A percentile compares a stretch with the other conserved stretches of the same genome.
These are phyloP conservation scores for Dioscorea zingiberensis DNA, from an alignment of 106 monocot genomes.

Conservation along the genomic window DNA sequence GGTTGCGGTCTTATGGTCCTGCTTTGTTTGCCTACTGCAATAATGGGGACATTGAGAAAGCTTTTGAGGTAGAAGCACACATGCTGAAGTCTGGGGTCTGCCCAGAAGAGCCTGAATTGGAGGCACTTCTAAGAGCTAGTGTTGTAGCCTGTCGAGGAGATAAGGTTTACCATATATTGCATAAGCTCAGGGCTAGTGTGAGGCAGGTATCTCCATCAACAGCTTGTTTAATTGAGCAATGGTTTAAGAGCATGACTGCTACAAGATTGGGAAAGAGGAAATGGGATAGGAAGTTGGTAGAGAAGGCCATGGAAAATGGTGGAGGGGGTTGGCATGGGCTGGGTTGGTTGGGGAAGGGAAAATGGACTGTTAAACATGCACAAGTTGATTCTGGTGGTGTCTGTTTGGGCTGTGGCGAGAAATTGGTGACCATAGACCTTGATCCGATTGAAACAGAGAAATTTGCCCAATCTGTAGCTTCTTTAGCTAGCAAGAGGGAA, in stretches of 20 bases:
- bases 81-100: constrained; percentile 46
- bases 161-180: constrained; percentile 61
- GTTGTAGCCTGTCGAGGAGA: constrained; percentile 35
- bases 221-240: constrained; percentile 49
- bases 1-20: constrained; percentile 65
- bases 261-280: constrained; percentile 68
- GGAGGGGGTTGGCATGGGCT: constrained; percentile 88
- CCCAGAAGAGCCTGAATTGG: constrained; percentile 67
- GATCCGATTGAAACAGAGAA: constrained; percentile 71
- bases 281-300: constrained; percentile 26
- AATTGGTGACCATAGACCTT: constrained; percentile 62
- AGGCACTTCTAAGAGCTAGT: constrained; percentile 53
- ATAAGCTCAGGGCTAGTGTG: constrained; percentile 56
- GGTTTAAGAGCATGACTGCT: constrained; percentile 61
- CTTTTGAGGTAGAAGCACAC: constrained; percentile 62
- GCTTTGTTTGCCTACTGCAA: constrained; percentile 47
- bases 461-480: constrained; percentile 51
- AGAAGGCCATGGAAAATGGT: constrained; percentile 42
- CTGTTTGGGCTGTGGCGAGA: constrained; percentile 55
- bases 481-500: constrained; percentile 65
- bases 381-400: constrained; percentile 39
- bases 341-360: constrained; percentile 82
- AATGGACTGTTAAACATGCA: constrained; percentile 41
- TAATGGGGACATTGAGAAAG: constrained; percentile 45
- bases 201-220: constrained; percentile 52